Conservation (phyloP, 2,329 filamentous ascomycete species). For the Penicillium sp. region DNA sequence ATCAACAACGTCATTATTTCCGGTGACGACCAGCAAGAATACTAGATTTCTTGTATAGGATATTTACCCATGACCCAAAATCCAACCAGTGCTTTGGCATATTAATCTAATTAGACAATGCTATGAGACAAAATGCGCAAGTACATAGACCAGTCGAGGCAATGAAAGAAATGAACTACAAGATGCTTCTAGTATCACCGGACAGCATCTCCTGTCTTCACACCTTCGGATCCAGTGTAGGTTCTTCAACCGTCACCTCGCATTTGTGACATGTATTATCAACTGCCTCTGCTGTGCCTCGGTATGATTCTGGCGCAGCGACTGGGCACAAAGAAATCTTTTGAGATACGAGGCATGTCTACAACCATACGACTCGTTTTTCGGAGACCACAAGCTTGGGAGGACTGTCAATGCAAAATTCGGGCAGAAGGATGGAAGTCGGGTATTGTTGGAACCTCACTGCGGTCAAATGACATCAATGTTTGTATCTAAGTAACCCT, state of each 20-base stretch:
- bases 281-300: background rate
- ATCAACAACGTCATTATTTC: slow-evolving; percentile 94
- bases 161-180: slow-evolving; percentile 27
- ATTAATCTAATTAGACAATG: slow-evolving; percentile 23
- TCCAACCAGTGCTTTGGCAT: slow-evolving; percentile 23
- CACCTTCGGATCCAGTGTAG: background rate
- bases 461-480: slow-evolving; percentile 5
- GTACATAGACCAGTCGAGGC: slow-evolving; percentile 26
- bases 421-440: background rate
- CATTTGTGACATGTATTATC: background rate
- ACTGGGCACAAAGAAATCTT: background rate
- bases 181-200: background rate
- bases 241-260: background rate
- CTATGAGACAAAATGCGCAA: slow-evolving; percentile 22
- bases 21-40: slow-evolving; percentile 85
- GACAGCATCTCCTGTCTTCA: background rate
- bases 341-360: background rate
- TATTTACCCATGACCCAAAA: slow-evolving; percentile 25
- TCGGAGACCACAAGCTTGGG: background rate
- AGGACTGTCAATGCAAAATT: background rate
- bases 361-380: background rate
- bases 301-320: background rate
- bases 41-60: slow-evolving; percentile 57
- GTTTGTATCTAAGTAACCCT: background rate
- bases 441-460: background rate